phyloP scores from a whole-genome alignment of 2,329 filamentous ascomycete species.

The Talaromyces sp. region DNA sequence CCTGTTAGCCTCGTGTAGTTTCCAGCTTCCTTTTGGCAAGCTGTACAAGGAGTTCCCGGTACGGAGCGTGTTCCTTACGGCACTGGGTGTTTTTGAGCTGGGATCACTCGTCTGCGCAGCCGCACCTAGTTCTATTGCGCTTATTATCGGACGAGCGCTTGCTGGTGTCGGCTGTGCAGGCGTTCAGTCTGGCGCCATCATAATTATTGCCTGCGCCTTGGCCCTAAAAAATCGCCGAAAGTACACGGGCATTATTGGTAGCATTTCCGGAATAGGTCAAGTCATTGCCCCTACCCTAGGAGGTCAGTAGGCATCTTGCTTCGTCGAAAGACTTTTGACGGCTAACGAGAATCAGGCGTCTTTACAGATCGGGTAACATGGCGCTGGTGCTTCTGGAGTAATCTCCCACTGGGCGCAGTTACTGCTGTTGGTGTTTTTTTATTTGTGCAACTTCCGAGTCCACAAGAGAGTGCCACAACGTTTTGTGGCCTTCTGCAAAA shows the following conservation, averaged over 20 bases:
- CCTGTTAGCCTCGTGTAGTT: slow-evolving; percentile 31
- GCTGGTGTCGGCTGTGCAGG: slow-evolving; percentile 25
- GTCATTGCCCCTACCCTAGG: slow-evolving; percentile 14
- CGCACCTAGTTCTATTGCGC: slow-evolving; percentile 22
- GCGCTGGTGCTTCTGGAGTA: slow-evolving; percentile 31
- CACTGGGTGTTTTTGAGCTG: slow-evolving; percentile 40
- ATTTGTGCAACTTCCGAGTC: slow-evolving; percentile 23
- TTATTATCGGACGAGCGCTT: slow-evolving; percentile 29
- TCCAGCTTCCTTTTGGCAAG: slow-evolving; percentile 36
- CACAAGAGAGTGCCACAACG: slow-evolving; percentile 19
- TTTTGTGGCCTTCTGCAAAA: slow-evolving; percentile 33
- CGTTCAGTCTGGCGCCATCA: slow-evolving; percentile 18
- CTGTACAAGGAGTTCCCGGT: slow-evolving; percentile 41
- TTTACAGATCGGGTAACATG: slow-evolving; percentile 30
- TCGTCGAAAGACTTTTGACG: no score
- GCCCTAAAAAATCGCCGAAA: slow-evolving; percentile 20
- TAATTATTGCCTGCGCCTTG: slow-evolving; percentile 20
- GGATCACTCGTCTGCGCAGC: slow-evolving; percentile 41
- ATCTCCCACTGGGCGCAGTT: slow-evolving; percentile 31
- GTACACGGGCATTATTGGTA: slow-evolving; percentile 15
- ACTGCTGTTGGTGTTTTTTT: slow-evolving; percentile 27
- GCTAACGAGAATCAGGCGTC: not conserved
- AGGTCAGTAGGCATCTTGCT: not conserved
- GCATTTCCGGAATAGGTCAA: slow-evolving; percentile 10
- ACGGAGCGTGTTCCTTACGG: slow-evolving; percentile 4